Evolutionary conservation across 129 eudicot genomes (phyloP).

Genomic region (Cynara cardunculus): DNA sequence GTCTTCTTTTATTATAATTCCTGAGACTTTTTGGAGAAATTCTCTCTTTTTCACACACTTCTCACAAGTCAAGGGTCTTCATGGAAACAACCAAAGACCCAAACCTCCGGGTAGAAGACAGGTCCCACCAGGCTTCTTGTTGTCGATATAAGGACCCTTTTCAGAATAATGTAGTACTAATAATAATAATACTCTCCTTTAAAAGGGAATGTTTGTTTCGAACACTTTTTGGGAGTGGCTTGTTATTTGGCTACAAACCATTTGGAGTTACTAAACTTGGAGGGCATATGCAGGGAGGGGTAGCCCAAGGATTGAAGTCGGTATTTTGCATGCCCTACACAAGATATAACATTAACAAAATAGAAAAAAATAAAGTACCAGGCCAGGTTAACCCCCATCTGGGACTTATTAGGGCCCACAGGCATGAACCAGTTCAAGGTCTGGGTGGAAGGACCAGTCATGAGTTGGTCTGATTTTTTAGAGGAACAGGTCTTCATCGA

Average conservation of each 20-base stretch:
- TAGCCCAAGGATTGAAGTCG: neutral
- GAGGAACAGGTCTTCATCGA: no score
- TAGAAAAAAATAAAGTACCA: neutral
- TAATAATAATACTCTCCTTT: neutral
- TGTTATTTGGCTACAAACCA: neutral
- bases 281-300: neutral
- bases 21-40: neutral
- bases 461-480: no score
- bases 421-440: no score
- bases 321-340: neutral
- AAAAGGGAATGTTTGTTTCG: neutral
- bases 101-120: neutral
- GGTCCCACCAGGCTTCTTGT: neutral
- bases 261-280: neutral
- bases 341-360: neutral
- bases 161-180: neutral
- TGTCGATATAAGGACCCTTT: neutral
- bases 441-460: no score
- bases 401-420: no score
- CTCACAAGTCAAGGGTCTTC: neutral
- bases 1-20: neutral
- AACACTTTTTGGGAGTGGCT: neutral
- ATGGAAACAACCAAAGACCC: neutral
- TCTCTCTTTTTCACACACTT: neutral
- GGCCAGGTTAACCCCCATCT: no score